Evolutionary conservation across 306 rosid species (phyloP), one percentile per base, ranked within the genome.

Genomic region (Rubus parviflorus): DNA sequence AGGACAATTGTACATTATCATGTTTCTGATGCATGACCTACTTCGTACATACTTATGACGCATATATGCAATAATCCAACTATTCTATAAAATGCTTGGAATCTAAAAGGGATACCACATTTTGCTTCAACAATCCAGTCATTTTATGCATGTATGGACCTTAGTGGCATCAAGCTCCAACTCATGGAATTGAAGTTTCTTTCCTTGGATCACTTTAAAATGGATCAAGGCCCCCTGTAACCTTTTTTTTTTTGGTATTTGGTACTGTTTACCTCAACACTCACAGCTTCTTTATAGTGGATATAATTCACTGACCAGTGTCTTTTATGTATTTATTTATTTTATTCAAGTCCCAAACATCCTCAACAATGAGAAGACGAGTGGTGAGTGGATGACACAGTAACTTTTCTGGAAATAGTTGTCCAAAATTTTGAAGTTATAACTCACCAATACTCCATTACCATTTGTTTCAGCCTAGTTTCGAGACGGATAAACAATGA

Each of bases 371-470:
- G 40, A 73, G n/a, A 37, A n/a, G 15, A 25, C 43, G 47, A 72
- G 67, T 53, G n/a, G 19, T 5, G 16, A 54, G 30, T 1, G 68
- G 70, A 15, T 46, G 51, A 17, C 8, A 22, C 45, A 49, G 20
- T 35, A 8, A 30, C 35, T 45, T 25, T 17, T 77, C 51, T 19
- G 45, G 23, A 13, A 15, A 37, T 30, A 7, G 47, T 58, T 63
- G 69, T 75, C 20, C 7, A 46, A 5, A 47, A 62, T 56, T 74
- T 52, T 61, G 35, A 60, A 35, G 73, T 8, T 64, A 15, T 3
- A 58, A 88, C 97, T 60, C 86, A 95, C 98, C 98, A 95, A 83
- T 90, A 95, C 0, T 92, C 98, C 49, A 17, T 10, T 25, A 78
- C 80, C 87, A 95, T 92, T 85, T 92, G 93, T 75, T 90, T 95